phyloP scores from a whole-genome alignment of 768 basidiomycete species.

The Boletus rubropictus region DNA sequence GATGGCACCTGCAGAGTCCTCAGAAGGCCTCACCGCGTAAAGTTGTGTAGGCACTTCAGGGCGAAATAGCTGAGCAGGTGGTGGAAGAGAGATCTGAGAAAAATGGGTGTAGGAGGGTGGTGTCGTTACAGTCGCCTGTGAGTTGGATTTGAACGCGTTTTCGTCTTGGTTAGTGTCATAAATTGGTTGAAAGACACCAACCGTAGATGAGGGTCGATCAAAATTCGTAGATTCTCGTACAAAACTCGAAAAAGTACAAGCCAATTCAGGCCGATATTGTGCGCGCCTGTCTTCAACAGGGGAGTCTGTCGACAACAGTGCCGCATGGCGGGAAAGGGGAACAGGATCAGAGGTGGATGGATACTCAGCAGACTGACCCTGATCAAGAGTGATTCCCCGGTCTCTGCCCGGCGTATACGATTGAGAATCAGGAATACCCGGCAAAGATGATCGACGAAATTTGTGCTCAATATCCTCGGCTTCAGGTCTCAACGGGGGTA shows the following conservation, averaged over 20 bases:
- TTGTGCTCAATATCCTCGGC: slow-evolving; percentile 28
- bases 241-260: slow-evolving; percentile 16
- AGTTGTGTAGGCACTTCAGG: slow-evolving; percentile 26
- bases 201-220: slow-evolving; percentile 18
- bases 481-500: slow-evolving; percentile 26
- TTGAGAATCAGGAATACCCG: slow-evolving; percentile 12
- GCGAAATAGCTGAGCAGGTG: slow-evolving; percentile 27
- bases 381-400: slow-evolving; percentile 13
- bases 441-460: slow-evolving; percentile 29
- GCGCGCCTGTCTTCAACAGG: slow-evolving; percentile 10
- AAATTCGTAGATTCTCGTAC: slow-evolving; percentile 18
- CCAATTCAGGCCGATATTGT: slow-evolving; percentile 11
- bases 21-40: slow-evolving; percentile 25
- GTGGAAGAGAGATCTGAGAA: slow-evolving; percentile 29
- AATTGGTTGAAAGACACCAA: slow-evolving; percentile 11
- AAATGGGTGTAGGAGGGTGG: slow-evolving; percentile 10
- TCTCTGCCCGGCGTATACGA: slow-evolving; percentile 6
- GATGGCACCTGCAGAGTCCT: slow-evolving; percentile 14
- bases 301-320: background rate
- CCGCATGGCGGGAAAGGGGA: slow-evolving; percentile 4
- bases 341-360: background rate
- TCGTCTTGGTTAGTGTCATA: slow-evolving; percentile 7
- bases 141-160: slow-evolving; percentile 6
- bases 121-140: slow-evolving; percentile 2
- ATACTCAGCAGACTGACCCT: slow-evolving; percentile 13